Percentiles rank a stretch among this genome's conserved stretches.
These are phyloP conservation scores for Candida adriatica DNA, from an alignment of 805 yeast species.

Conservation along the genomic window DNA sequence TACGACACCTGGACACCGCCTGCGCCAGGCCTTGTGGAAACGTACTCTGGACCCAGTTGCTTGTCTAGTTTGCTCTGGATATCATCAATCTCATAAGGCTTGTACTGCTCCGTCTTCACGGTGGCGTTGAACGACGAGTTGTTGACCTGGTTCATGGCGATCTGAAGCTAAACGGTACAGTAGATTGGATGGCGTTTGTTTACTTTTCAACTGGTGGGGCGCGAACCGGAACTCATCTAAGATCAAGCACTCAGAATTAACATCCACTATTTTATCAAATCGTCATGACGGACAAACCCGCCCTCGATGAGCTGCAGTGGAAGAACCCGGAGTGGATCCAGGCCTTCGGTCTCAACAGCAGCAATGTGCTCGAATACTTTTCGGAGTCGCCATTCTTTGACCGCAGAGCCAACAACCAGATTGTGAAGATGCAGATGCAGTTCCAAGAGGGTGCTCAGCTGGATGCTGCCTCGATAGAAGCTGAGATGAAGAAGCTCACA, in stretches of 20 bases:
- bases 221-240: neutral
- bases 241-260: no score
- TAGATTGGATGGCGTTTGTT: constrained; percentile 3
- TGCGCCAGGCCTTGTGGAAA: constrained; percentile 69
- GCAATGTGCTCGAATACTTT: constrained; percentile 88
- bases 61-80: constrained; percentile 34
- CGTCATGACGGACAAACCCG: constrained; percentile 25
- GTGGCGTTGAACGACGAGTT: constrained; percentile 7
- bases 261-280: no score
- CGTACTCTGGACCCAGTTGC: constrained; percentile 69
- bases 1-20: constrained; percentile 65
- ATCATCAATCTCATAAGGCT: constrained; percentile 17
- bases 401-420: constrained; percentile 89
- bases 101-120: constrained; percentile 16
- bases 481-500: constrained; percentile 65
- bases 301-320: constrained; percentile 91
- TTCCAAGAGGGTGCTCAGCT: constrained; percentile 47
- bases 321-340: constrained; percentile 97
- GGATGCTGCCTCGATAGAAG: constrained; percentile 33
- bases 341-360: constrained; percentile 76
- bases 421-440: constrained; percentile 90
- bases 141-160: constrained; percentile 9
- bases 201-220: constrained; percentile 1
- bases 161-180: neutral
- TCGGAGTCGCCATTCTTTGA: constrained; percentile 94